Base-by-base conservation (phyloP, 208 protist species). In the Kentomonas sorsogonicus region DNA sequence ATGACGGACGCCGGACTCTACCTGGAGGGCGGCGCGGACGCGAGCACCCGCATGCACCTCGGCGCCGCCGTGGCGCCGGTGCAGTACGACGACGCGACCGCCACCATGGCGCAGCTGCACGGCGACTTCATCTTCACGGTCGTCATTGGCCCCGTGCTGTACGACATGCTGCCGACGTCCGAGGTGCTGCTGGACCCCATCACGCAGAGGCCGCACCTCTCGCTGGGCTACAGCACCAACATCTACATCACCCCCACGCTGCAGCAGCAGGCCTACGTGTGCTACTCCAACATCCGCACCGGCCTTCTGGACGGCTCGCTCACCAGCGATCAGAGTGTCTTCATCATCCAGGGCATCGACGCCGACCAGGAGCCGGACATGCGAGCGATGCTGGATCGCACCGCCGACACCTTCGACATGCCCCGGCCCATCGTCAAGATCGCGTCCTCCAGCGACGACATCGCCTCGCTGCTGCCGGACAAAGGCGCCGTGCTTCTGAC, bases 241-340 rank as follows among this genome's bases (percentile, higher is more conserved):
- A 59, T 79, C 41, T 31, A 41, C 2, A 33, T 81, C 18, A 59
- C 59, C 53, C 75, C 73, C 1, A 87, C 75, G 22, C n/a, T 76
- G 18, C 69, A 83, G 48, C 79, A 83, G 76, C 46, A 81, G 51
- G 41, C 81, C 23, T 83, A 68, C 55, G 48, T 80, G 0, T 11
- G 74, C 23, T 66, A 63, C 57, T 34, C 38, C 65, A 58, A 66
- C 58, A n/a, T 65, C 11, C 9, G 10, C 31, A 36, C 0, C 31
- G 44, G 7, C 13, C 25, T 64, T 5, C 15, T 15, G 23, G n/a
- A n/a, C n/a, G n/a, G n/a, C n/a, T n/a, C n/a, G n/a, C n/a, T 39
- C 26, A 29, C 31, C 25, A 7, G 26, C 38, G 33, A 50, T n/a
- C 48, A 5, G 11, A 36, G 13, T 0, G 23, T 34, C 25, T 25